These are phyloP conservation scores for Porphyra umbilicalis DNA, from an alignment of 31 red algal genomes.

Conservation along the genomic window DNA sequence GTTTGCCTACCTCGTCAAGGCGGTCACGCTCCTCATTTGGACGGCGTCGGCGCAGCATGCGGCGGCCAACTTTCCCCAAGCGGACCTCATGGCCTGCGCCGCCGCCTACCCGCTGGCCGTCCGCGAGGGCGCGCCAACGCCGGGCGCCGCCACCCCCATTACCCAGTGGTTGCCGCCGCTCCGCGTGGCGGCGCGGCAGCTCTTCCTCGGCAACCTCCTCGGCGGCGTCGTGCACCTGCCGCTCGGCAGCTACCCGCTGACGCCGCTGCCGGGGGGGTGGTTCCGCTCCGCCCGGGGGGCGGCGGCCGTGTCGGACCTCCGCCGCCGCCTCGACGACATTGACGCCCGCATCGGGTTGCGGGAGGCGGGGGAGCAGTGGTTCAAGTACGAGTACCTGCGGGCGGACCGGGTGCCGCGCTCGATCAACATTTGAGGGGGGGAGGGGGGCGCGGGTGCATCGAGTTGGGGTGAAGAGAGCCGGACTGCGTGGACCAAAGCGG, in stretches of 20 bases:
- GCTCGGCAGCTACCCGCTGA: constrained; percentile 15
- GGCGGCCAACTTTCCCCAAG: constrained; percentile 36
- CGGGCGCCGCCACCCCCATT: neutral
- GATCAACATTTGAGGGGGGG: constrained; percentile 21
- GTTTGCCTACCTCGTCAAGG: constrained; percentile 5
- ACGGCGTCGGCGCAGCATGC: constrained; percentile 26
- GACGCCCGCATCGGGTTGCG: constrained; percentile 10
- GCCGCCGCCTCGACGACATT: constrained; percentile 1
- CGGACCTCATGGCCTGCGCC: constrained; percentile 22
- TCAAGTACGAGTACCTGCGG: constrained; percentile 27
- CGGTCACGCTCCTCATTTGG: constrained; percentile 25
- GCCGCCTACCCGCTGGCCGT: constrained; percentile 13
- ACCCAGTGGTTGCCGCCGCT: constrained; percentile 17
- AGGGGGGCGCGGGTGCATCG: no score
- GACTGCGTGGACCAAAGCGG: no score
- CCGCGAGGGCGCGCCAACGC: neutral
- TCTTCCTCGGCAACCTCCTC: constrained; percentile 10
- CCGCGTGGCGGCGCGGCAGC: constrained; percentile 10
- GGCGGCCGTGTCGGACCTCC: neutral
- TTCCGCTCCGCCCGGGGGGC: neutral
- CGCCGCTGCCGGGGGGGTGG: constrained; percentile 1
- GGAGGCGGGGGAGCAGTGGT: neutral
- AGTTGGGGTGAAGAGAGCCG: no score
- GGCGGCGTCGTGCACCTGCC: constrained; percentile 19
- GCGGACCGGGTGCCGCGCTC: constrained; percentile 25